Base-by-base conservation (phyloP, 805 yeast genomes). In the Ogataea parapolymorpha region DNA sequence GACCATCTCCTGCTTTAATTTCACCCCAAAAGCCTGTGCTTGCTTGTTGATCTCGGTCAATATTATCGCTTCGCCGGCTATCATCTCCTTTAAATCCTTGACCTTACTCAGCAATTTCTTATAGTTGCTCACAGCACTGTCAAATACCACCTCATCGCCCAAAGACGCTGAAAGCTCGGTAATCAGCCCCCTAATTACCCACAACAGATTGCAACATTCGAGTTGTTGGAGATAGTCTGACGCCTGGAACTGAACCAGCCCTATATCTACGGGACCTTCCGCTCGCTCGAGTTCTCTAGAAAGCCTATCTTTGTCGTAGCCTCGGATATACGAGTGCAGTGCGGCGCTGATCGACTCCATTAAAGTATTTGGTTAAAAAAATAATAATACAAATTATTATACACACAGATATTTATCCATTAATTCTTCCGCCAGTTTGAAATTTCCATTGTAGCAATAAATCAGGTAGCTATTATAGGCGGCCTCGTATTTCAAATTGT, bases 381-480 rank as follows among this genome's bases (percentile, higher is more conserved):
- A 32, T 25, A 27, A 32, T 25, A 13, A 34, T 18, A 20, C 22
- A 20, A 26, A 35, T 30, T 35, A 60, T 12, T 60, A 60, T 13
- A 62, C 46, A 27, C 48, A 56, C 35, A 91, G 66, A 60, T 85
- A 82, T 56, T 72, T 65, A 38, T 82, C 83, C 65, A 87, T 79
- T 15, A 90, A 59, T 27, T 66, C 62, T 41, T 77, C 71, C 0
- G 96, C 90, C 31, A 82, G 66, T 39, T 64, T 65, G 10, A 77
- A 65, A 56, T 90, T 90, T 4, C 95, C 95, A 56, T 82, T 82
- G 49, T 75, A 68, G 43, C 79, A 80, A 62, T 87, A 91, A 17
- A 91, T 83, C 53, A 82, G 70, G 24, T 80, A 72, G 51, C 89
- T 65, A 56, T 91, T 91, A 56, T 90, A 88, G 1, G 97, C 97